Conservation (phyloP, 179 eudicot species). For the Actinidia chinensis region DNA sequence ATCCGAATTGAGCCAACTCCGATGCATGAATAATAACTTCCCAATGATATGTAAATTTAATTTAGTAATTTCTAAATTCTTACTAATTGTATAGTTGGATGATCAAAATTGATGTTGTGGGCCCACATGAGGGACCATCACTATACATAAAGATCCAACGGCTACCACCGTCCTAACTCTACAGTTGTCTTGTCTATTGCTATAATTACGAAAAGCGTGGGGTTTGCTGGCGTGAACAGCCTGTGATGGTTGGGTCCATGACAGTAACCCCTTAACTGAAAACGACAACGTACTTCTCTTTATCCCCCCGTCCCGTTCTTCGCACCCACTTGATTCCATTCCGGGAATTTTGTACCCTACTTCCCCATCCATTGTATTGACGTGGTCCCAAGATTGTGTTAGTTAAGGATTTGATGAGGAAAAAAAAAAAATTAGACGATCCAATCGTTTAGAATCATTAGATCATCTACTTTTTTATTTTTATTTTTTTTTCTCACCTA, state of each 20-base stretch:
- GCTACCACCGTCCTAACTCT: background rate
- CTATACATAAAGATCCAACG: conserved; percentile 15
- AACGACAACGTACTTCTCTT: conserved; percentile 3
- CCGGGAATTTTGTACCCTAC: background rate
- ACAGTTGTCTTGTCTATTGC: background rate
- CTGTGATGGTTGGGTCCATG: conserved; percentile 15
- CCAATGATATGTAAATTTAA: too few relatives aligned
- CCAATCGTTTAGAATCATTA: too few relatives aligned
- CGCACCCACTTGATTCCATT: background rate
- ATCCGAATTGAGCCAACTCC: too few relatives aligned
- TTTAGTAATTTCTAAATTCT: too few relatives aligned
- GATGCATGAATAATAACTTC: too few relatives aligned
- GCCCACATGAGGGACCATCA: conserved; percentile 6
- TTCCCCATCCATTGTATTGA: background rate
- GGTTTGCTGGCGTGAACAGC: background rate
- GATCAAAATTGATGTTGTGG: conserved; percentile 13
- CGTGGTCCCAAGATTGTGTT: background rate
- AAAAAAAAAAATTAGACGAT: too few relatives aligned
- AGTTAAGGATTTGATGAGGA: background rate
- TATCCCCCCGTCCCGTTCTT: background rate
- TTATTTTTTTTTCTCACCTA: too few relatives aligned
- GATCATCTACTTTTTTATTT: background rate
- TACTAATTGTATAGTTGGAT: background rate
- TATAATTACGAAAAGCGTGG: background rate
- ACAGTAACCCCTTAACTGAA: background rate